phyloP scores from a whole-genome alignment of 306 rosid species.

The Pyrus pyrifolia region DNA sequence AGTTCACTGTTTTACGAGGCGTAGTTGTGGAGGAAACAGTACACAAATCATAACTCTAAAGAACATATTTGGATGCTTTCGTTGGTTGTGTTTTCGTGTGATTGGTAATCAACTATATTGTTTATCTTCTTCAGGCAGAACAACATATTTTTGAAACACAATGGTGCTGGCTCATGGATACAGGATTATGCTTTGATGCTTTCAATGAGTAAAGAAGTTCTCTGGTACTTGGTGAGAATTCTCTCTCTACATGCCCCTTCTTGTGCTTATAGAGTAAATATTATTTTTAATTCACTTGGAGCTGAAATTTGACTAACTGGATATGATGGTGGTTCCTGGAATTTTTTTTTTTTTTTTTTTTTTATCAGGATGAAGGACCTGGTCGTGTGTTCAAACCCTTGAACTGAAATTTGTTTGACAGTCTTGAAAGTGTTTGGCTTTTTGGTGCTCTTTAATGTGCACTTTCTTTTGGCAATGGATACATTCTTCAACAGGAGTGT shows the following conservation, averaged over 20 bases:
- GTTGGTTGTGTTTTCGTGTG: background rate
- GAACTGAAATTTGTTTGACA: no score
- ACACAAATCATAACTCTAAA: slow-evolving; percentile 2
- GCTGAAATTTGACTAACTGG: background rate
- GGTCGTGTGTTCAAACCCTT: slow-evolving; percentile 34
- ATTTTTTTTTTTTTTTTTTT: background rate
- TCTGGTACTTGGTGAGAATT: slow-evolving; percentile 84
- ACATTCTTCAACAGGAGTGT: slow-evolving; percentile 50
- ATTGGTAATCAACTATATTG: slow-evolving; percentile 5
- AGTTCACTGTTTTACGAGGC: slow-evolving; percentile 82
- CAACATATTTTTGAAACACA: slow-evolving; percentile 92
- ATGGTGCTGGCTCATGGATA: slow-evolving; percentile 96
- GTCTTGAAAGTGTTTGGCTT: no score
- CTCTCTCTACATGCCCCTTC: background rate
- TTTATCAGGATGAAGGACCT: slow-evolving; percentile 77
- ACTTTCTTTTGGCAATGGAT: slow-evolving; percentile 33
- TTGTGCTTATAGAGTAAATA: background rate
- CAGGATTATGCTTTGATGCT: slow-evolving; percentile 96
- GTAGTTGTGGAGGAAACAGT: slow-evolving; percentile 96
- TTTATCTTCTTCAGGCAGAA: slow-evolving; percentile 61
- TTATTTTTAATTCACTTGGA: background rate
- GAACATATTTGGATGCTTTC: background rate
- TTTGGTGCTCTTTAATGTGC: no score
- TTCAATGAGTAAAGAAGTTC: slow-evolving; percentile 95
- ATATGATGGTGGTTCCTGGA: background rate